Evolutionary conservation across 2,329 filamentous ascomycete genomes (phyloP).

Genomic region (Metarhizium album): DNA sequence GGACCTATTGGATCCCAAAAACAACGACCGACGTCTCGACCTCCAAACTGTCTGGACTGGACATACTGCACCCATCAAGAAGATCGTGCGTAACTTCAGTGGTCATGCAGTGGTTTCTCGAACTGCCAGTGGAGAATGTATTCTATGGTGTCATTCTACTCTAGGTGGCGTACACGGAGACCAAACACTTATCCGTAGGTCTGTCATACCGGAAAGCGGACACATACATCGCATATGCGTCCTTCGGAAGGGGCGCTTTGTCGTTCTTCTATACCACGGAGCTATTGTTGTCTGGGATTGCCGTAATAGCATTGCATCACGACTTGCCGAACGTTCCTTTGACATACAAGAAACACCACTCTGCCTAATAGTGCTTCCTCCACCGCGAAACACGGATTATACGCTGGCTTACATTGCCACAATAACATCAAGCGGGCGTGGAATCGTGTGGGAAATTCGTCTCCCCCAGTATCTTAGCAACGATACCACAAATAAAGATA

Average conservation of each 20-base stretch:
- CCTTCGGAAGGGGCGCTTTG: conserved; percentile 64
- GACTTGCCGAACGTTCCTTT: conserved; percentile 43
- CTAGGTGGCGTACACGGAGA: conserved; percentile 26
- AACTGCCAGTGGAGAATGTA: conserved; percentile 65
- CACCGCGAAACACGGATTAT: conserved; percentile 43
- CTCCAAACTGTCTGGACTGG: conserved; percentile 68
- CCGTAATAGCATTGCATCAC: conserved; percentile 43
- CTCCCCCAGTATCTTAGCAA: conserved; percentile 39
- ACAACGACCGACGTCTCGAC: conserved; percentile 47
- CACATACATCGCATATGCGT: conserved; percentile 75
- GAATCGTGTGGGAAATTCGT: conserved; percentile 69
- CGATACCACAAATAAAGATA: conserved; percentile 10
- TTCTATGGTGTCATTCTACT: conserved; percentile 63
- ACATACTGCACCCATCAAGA: conserved; percentile 69
- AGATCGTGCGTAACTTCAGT: conserved; percentile 76
- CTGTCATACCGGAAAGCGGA: conserved; percentile 53
- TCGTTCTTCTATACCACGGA: conserved; percentile 67
- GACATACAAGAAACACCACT: conserved; percentile 58
- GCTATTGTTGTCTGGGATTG: conserved; percentile 74
- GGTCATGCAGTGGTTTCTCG: conserved; percentile 73
- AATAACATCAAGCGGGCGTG: conserved; percentile 65
- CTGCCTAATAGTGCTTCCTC: conserved; percentile 67
- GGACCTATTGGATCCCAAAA: conserved; percentile 64
- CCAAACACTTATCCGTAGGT: conserved; percentile 49
- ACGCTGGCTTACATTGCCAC: conserved; percentile 65